These are phyloP conservation scores for Trypanosoma conorhini DNA, from an alignment of 208 protist species.

Conservation along the genomic window DNA sequence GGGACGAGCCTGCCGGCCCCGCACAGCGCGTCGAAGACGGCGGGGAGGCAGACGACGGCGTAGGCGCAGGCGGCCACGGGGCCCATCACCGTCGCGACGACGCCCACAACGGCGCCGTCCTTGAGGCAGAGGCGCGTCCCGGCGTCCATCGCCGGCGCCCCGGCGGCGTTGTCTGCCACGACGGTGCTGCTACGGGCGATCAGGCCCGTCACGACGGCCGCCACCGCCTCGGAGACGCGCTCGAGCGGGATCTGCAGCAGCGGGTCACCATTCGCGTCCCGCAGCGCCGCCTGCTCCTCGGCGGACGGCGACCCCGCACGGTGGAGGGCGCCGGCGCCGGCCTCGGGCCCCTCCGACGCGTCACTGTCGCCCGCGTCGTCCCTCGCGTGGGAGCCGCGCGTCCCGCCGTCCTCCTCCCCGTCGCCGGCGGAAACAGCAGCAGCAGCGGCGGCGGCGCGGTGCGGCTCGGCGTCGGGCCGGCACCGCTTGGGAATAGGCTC, in stretches of 20 bases:
- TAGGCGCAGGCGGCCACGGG: slow-evolving; percentile 63
- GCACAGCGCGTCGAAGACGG: slow-evolving; percentile 7
- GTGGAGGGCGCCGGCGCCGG: background rate
- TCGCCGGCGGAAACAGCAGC: background rate
- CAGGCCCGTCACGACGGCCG: slow-evolving; percentile 42
- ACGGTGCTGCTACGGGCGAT: slow-evolving; percentile 27
- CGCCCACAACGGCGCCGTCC: slow-evolving; percentile 57
- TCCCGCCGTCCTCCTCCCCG: background rate
- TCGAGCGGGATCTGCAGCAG: slow-evolving; percentile 35
- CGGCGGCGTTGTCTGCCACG: slow-evolving; percentile 47
- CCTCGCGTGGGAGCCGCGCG: background rate
- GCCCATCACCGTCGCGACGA: slow-evolving; percentile 56
- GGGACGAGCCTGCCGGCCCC: slow-evolving; percentile 20
- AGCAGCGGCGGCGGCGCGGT: too few species aligned
- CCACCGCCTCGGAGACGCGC: slow-evolving; percentile 53
- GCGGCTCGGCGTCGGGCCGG: slow-evolving; percentile 2
- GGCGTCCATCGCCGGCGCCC: slow-evolving; percentile 54
- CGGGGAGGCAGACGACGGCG: slow-evolving; percentile 32
- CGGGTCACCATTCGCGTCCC: slow-evolving; percentile 14
- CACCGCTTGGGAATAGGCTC: slow-evolving; percentile 52
- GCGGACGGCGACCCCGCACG: background rate
- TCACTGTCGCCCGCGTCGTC: slow-evolving; percentile 24
- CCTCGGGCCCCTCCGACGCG: background rate
- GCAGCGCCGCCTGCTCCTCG: background rate
- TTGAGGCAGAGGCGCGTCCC: slow-evolving; percentile 69